Evolutionary conservation across 2,329 filamentous ascomycete species (phyloP), one percentile per base, ranked within the genome.

Genomic region (Aspergillus tanneri): DNA sequence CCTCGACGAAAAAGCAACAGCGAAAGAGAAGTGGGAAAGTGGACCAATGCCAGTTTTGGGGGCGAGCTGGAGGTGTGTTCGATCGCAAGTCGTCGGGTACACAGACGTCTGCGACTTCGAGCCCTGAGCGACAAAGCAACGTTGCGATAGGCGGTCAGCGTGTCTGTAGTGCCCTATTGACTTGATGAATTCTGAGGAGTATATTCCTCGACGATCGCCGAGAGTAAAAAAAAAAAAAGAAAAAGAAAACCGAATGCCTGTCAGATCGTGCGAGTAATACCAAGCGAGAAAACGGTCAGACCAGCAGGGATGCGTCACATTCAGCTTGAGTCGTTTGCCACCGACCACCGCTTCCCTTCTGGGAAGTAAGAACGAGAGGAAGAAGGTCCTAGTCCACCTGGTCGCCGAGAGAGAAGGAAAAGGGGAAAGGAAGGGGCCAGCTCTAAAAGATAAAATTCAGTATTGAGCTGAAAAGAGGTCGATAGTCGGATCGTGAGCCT

Each of bases 21-120:
- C 43, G 48, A 50, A 40, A 42, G 19, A 39, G 11, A 38, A 25
- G 23, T 28, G 42, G 36, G 36, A 14, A 19, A 35, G 6, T 22
- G 27, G 32, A 6, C 36, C 39, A 47, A 25, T 47, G 24, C 22
- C 25, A 42, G 37, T 38, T 34, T n/a, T 8, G 27, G 22, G 27
- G 27, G 37, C 12, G 10, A 32, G 19, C 14, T 34, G 10, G 30
- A 38, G 16, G 25, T 22, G 42, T 24, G 44, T 35, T 46, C 48
- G 47, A 56, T 55, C 46, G 41, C 43, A 53, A 45, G 50, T 52
- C 55, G 57, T 61, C 50, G 58, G 55, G 58, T 57, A 58, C 57
- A 47, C 55, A 59, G 47, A 51, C 49, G 46, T 45, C 21, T 30
- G 42, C 39, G 16, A 38, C 46, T 40, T 21, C 40, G 38, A 39